phyloP scores from a whole-genome alignment of 345 rosid genomes.

The Eucalyptus leucophloia region DNA sequence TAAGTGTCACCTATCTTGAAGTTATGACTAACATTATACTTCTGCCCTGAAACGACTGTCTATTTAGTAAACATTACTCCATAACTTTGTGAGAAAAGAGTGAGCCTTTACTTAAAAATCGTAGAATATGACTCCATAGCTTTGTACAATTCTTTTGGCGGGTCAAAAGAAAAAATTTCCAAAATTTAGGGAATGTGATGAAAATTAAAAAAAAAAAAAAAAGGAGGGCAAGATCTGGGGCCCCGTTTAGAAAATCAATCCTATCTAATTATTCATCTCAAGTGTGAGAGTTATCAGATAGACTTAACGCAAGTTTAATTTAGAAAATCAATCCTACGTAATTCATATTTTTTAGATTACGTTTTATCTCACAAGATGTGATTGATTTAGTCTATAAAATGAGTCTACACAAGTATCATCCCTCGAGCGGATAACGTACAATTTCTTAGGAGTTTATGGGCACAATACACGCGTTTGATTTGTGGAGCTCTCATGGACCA shows the following conservation, averaged over 20 bases:
- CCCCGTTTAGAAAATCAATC: not conserved
- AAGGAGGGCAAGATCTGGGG: not conserved
- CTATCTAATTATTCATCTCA: not conserved
- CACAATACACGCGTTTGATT: not conserved
- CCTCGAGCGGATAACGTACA: not conserved
- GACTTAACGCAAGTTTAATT: not conserved
- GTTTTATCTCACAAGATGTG: not conserved
- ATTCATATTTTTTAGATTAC: not conserved
- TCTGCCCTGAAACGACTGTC: not conserved
- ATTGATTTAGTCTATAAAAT: not conserved
- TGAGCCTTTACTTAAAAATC: not conserved
- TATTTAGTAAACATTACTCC: not conserved
- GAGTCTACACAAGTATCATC: not conserved
- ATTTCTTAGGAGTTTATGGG: not conserved
- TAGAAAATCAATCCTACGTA: not conserved
- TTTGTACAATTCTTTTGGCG: not conserved
- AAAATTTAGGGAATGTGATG: not conserved
- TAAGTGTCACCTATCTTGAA: too few relatives aligned
- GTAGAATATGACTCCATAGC: not conserved
- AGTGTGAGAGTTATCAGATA: not conserved
- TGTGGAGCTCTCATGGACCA: not conserved
- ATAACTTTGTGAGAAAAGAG: not conserved
- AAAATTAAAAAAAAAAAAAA: not conserved
- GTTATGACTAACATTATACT: too few relatives aligned
- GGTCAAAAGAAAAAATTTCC: not conserved